A percentile compares a stretch with the other conserved stretches of the same genome.
Evolutionary conservation across 2,329 filamentous ascomycete species (phyloP).

Genomic region (Fusarium temperatum): DNA sequence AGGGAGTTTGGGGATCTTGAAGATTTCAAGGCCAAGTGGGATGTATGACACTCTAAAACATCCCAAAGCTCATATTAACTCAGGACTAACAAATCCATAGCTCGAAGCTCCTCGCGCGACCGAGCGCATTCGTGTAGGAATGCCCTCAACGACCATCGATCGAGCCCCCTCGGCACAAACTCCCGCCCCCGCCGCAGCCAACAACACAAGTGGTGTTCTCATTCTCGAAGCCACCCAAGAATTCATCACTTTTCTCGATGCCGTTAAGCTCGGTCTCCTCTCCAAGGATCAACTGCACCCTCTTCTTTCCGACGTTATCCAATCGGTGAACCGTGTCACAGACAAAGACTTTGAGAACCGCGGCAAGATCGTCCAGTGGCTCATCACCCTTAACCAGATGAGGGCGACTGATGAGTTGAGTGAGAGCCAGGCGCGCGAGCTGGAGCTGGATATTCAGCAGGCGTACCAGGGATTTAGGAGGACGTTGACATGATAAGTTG

Average conservation of each 20-base stretch:
- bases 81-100: constrained; percentile 54
- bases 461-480: constrained; percentile 95
- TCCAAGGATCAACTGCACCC: constrained; percentile 98
- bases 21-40: constrained; percentile 90
- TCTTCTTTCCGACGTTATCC: constrained; percentile 92
- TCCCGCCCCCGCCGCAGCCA: constrained; percentile 53
- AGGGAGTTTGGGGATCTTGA: constrained; percentile 87
- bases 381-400: constrained; percentile 98
- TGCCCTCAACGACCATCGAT: constrained; percentile 82
- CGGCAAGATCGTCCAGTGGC: constrained; percentile 97
- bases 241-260: constrained; percentile 98
- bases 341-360: constrained; percentile 94
- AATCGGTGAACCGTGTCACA: constrained; percentile 96
- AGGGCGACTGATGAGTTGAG: constrained; percentile 90
- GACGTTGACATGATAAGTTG: constrained; percentile 64
- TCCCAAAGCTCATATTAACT: rapidly evolving
- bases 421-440: constrained; percentile 86
- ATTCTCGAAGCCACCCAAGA: constrained; percentile 95
- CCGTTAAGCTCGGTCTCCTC: constrained; percentile 87
- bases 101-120: constrained; percentile 95
- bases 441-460: constrained; percentile 92
- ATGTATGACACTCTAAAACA: constrained; percentile 62
- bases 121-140: constrained; percentile 88
- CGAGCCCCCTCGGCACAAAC: constrained; percentile 59
- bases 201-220: constrained; percentile 68